phyloP scores from a whole-genome alignment of 2,329 filamentous ascomycete genomes.

The Cercospora berteroae region DNA sequence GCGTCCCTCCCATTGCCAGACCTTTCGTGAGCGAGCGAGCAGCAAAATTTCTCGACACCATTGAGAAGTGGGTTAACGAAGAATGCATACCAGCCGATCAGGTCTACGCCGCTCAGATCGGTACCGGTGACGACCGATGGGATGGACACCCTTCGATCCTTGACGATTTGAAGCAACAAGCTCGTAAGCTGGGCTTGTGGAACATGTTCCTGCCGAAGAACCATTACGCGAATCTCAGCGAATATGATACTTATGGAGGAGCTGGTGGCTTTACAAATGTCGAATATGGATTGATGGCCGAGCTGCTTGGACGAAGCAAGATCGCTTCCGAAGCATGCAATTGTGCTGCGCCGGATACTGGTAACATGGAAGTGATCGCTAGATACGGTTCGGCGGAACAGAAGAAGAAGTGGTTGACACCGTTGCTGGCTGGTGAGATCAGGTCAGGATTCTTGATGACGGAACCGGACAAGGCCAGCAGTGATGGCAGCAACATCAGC shows the following conservation, averaged over 20 bases:
- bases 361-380: constrained; percentile 54
- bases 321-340: constrained; percentile 89
- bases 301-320: constrained; percentile 84
- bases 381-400: constrained; percentile 53
- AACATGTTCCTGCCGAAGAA: constrained; percentile 97
- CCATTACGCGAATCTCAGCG: constrained; percentile 61
- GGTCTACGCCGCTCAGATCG: constrained; percentile 75
- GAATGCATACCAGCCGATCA: constrained; percentile 76
- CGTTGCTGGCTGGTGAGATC: constrained; percentile 50
- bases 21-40: constrained; percentile 80
- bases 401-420: constrained; percentile 52
- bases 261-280: constrained; percentile 84
- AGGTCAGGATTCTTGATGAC: constrained; percentile 50
- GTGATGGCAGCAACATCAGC: constrained; percentile 51
- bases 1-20: constrained; percentile 57
- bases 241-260: constrained; percentile 63
- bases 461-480: constrained; percentile 51
- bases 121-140: constrained; percentile 75
- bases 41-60: constrained; percentile 73
- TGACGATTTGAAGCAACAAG: constrained; percentile 79
- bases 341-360: constrained; percentile 49
- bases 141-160: constrained; percentile 73
- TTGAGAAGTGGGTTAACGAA: constrained; percentile 94
- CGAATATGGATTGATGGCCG: constrained; percentile 97
- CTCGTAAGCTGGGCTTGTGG: constrained; percentile 82